Evolutionary conservation across 1,284 basidiomycete species (phyloP), one percentile per base, ranked within the genome.

Genomic region (Ceratorhiza oryzae-sativae): DNA sequence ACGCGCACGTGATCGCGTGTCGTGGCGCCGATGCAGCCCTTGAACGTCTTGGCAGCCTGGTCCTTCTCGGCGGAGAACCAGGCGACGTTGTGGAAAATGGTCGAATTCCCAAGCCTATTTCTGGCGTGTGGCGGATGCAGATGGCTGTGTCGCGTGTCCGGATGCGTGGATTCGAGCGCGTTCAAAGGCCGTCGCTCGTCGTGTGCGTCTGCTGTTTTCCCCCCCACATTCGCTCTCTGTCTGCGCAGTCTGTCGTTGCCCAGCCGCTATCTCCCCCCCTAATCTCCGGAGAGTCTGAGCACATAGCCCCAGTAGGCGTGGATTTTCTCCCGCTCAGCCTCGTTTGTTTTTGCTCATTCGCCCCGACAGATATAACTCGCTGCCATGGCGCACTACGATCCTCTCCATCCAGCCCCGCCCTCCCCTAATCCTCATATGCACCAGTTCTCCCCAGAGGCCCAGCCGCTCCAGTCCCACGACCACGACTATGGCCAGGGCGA

Each of bases 1-100:
- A 30, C 63, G 63, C 18, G 23, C 63, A 67, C 63, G 63, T 67
- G 63, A 67, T 36, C 63, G 61, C 61, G 61, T n/a, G n/a, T 48
- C 36, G 42, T 30, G 45, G 61, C 46, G 45, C 20, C 55, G n/a
- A 6, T 25, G 51, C 51, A 9, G 18, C 20, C n/a, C 51, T 46
- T 25, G 2, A 20, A 13, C 36, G 36, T 13, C 20, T 46, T 25
- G 15, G 59, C 42, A 51, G 49, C 3, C 23, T 46, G 12, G 59
- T 23, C 32, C 36, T 12, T 18, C 36, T 61, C 8, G 59, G n/a
- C 36, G 3, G 36, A 20, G 5, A 13, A 27, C 32, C 15, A 13
- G 18, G 32, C 27, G 36, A 61, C 42, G n/a, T 45, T 13, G 18
- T 49, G 46, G 15, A 49, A n/a, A 5, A 5, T 6, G 46, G 18